phyloP scores from a whole-genome alignment of 2,329 filamentous ascomycete species.

The Talaromyces marneffei region DNA sequence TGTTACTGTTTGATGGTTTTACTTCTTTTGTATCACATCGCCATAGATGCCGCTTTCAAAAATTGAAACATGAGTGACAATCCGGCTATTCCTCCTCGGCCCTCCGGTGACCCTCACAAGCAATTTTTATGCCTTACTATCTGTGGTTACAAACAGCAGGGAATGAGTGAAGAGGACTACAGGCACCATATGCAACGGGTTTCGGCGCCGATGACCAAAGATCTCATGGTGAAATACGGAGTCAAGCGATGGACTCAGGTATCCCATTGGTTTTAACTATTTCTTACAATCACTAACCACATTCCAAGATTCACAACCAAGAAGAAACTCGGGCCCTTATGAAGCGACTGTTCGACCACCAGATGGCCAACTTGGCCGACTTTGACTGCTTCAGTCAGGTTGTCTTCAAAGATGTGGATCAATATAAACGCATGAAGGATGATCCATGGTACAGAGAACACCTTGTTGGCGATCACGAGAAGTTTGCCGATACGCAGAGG shows the following conservation, averaged over 20 bases:
- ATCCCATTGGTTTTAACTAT: neutral
- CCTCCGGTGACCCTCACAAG: neutral
- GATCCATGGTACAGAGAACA: slow-evolving; percentile 47
- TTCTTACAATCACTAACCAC: neutral
- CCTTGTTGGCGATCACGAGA: slow-evolving; percentile 43
- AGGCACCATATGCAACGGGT: slow-evolving; percentile 44
- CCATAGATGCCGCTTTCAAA: neutral
- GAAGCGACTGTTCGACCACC: slow-evolving; percentile 39
- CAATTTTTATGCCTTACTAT: slow-evolving; percentile 42
- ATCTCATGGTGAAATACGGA: slow-evolving; percentile 47
- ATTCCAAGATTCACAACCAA: slow-evolving; percentile 40
- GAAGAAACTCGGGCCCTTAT: slow-evolving; percentile 35
- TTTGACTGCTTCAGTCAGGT: slow-evolving; percentile 49
- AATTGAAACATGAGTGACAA: neutral
- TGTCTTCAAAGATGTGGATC: slow-evolving; percentile 41
- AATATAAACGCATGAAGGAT: slow-evolving; percentile 46
- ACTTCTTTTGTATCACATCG: neutral
- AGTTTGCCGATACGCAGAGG: slow-evolving; percentile 47
- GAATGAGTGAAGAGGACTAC: slow-evolving; percentile 48
- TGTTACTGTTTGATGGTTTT: neutral
- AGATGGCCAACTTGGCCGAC: slow-evolving; percentile 45
- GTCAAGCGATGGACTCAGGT: slow-evolving; percentile 45
- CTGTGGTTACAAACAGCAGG: slow-evolving; percentile 43
- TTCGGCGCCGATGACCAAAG: slow-evolving; percentile 43
- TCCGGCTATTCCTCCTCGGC: neutral